These are phyloP conservation scores for Aspergillus ostianus DNA, from an alignment of 495 filamentous ascomycete genomes.

Conservation along the genomic window DNA sequence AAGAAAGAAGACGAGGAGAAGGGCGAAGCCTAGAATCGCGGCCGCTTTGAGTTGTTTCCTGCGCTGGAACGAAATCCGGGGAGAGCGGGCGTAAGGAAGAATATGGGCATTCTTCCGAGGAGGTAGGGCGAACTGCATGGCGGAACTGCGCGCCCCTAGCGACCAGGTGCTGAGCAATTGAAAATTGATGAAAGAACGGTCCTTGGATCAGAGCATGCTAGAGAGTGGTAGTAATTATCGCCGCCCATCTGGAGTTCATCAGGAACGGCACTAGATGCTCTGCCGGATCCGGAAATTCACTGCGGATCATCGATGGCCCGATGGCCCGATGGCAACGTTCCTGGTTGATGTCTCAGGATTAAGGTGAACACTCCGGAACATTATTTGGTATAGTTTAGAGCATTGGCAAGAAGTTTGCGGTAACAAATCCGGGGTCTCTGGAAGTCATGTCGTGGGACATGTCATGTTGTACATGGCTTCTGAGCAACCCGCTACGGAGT, in stretches of 20 bases:
- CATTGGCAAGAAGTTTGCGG: neutral
- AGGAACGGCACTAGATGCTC: slow-evolving; percentile 4
- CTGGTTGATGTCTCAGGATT: neutral
- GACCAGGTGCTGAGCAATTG: slow-evolving; percentile 14
- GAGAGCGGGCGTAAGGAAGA: slow-evolving; percentile 58
- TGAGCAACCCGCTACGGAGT: neutral
- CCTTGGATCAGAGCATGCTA: slow-evolving; percentile 22
- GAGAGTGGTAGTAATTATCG: slow-evolving; percentile 4
- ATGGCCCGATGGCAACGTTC: slow-evolving; percentile 12
- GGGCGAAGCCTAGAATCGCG: slow-evolving; percentile 53
- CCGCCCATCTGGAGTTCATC: neutral
- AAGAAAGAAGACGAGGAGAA: slow-evolving; percentile 63
- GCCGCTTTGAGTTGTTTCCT: slow-evolving; percentile 65
- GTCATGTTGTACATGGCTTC: neutral
- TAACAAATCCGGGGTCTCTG: neutral
- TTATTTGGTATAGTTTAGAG: neutral
- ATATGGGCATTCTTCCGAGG: slow-evolving; percentile 76
- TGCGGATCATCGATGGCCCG: slow-evolving; percentile 24
- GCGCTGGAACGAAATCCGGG: slow-evolving; percentile 60
- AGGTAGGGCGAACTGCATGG: slow-evolving; percentile 91
- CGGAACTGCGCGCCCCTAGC: slow-evolving; percentile 23
- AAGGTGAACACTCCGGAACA: neutral
- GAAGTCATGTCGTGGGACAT: neutral
- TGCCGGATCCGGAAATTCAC: slow-evolving; percentile 23
- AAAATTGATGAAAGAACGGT: neutral